A percentile compares a stretch with the other conserved stretches of the same genome.
phyloP scores from a whole-genome alignment of 192 early-diverging fungal genomes.

The Haplosporangium gracile region DNA sequence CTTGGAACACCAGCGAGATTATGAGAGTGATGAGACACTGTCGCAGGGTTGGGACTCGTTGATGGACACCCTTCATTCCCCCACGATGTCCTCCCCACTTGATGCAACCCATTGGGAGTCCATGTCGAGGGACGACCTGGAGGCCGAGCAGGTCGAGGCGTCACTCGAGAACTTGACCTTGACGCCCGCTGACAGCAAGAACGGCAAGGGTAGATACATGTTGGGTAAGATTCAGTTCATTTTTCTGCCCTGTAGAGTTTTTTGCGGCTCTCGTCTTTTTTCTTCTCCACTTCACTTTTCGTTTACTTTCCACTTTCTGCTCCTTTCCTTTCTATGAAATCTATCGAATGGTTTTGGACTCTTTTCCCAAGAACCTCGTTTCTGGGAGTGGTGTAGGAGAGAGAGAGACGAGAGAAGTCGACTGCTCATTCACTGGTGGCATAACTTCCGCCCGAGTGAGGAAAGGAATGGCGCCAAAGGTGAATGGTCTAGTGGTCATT shows the following conservation, averaged over 20 bases:
- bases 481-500: background rate
- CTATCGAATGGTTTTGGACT: background rate
- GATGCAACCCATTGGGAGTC: conserved; percentile 7
- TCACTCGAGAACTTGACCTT: background rate
- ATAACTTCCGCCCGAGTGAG: background rate
- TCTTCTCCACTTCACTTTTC: background rate
- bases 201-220: conserved; percentile 48
- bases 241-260: background rate
- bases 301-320: background rate
- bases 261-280: background rate
- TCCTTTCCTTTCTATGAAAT: background rate
- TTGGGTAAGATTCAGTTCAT: conserved; percentile 22
- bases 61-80: conserved; percentile 49
- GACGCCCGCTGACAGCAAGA: conserved; percentile 11
- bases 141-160: conserved; percentile 7
- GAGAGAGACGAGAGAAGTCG: background rate
- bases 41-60: conserved; percentile 45
- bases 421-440: background rate
- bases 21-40: conserved; percentile 47
- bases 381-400: background rate
- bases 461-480: background rate
- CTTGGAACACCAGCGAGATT: conserved; percentile 19
- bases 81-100: conserved; percentile 18
- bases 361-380: conserved; percentile 6
- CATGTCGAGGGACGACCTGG: conserved; percentile 19